Percentiles rank a stretch among this genome's conserved stretches.
Conservation (phyloP, 2,329 filamentous ascomycete genomes). For the Dactylonectria estremocensis region DNA sequence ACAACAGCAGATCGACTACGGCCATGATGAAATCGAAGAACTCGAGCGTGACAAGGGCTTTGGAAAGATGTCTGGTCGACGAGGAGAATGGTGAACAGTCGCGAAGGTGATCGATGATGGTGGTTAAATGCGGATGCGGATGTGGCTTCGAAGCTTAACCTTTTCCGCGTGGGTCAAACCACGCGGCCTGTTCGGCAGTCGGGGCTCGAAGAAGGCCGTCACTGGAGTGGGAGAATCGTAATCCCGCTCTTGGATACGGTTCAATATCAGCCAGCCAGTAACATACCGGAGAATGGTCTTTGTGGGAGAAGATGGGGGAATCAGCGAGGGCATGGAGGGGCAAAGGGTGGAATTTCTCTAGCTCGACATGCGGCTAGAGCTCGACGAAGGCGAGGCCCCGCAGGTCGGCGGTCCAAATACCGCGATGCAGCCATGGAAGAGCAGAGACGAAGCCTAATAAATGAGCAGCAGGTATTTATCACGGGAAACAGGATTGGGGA, state of each 20-base stretch:
- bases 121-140: slow-evolving; percentile 14
- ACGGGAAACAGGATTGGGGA: neutral
- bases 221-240: neutral
- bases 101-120: neutral
- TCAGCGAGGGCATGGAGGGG: neutral
- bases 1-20: slow-evolving; percentile 51
- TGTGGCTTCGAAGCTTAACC: slow-evolving; percentile 9
- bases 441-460: neutral
- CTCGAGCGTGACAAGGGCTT: neutral
- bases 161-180: slow-evolving; percentile 15
- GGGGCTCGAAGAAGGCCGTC: neutral
- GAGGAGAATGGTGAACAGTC: neutral
- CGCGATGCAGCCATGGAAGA: neutral
- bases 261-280: neutral
- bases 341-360: neutral
- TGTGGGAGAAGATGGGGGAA: neutral
- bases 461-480: neutral
- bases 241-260: neutral
- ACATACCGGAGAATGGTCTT: neutral
- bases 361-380: neutral
- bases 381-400: neutral
- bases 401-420: neutral
- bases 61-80: neutral
- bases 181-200: slow-evolving; percentile 14
- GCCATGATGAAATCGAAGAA: slow-evolving; percentile 45